Conservation (phyloP, 2,329 filamentous ascomycete species). For the Zasmidium angulare region DNA sequence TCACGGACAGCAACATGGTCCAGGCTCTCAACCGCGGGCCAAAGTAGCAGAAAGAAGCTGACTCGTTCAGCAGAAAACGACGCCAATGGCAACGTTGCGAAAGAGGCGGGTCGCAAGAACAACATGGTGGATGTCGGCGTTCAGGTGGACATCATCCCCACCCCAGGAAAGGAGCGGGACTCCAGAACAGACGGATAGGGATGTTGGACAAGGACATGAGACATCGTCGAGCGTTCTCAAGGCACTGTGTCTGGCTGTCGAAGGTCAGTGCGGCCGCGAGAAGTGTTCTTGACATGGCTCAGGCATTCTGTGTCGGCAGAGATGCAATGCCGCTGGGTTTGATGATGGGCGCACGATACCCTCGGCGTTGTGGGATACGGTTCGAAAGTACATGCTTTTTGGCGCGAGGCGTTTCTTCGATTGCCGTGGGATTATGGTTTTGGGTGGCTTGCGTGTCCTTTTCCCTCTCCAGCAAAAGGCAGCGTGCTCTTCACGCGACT, state of each 20-base stretch:
- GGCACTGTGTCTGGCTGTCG: not conserved
- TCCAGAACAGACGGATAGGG: constrained; percentile 11
- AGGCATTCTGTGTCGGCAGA: not conserved
- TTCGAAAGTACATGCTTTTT: constrained; percentile 1
- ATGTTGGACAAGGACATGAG: not conserved
- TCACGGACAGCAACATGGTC: constrained; percentile 32
- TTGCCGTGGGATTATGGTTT: not conserved
- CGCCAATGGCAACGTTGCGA: constrained; percentile 21
- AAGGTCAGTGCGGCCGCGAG: not conserved
- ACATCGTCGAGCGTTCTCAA: not conserved
- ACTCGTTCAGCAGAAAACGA: constrained; percentile 31
- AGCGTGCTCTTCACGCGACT: not conserved
- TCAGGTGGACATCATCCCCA: constrained; percentile 31
- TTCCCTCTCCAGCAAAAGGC: not conserved
- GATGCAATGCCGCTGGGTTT: not conserved
- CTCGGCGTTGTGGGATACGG: not conserved
- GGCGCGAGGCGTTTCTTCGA: not conserved
- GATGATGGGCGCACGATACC: not conserved
- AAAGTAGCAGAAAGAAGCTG: constrained; percentile 25
- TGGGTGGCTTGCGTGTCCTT: constrained; percentile 1
- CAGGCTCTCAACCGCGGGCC: constrained; percentile 27
- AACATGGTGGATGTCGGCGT: constrained; percentile 32
- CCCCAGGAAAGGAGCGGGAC: constrained; percentile 25
- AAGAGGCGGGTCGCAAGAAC: constrained; percentile 24
- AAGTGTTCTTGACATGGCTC: not conserved